Evolutionary conservation across 345 rosid species (phyloP).

Genomic region (Salix viminalis): DNA sequence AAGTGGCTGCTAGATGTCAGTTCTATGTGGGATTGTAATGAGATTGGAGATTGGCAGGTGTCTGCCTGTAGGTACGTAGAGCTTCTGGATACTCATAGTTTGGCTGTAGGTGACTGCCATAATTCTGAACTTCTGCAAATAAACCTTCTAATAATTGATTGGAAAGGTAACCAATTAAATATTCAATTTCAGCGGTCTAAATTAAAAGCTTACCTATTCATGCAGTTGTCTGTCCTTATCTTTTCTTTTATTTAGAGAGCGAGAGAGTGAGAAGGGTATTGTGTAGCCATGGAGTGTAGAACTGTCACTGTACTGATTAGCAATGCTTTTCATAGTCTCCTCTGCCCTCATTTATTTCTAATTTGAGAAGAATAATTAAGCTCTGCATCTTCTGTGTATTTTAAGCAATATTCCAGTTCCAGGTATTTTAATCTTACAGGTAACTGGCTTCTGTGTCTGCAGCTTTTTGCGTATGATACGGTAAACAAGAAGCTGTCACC

Average conservation of each 20-base stretch:
- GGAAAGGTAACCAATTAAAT: too few relatives aligned
- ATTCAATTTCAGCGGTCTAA: neutral
- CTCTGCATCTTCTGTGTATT: neutral
- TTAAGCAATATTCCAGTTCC: neutral
- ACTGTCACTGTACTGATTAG: neutral
- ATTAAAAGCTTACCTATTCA: neutral
- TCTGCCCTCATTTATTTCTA: neutral
- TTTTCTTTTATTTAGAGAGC: neutral
- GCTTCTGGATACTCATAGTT: neutral
- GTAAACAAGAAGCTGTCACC: constrained; percentile 75
- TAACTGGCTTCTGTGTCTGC: constrained; percentile 15
- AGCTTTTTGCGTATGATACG: constrained; percentile 89
- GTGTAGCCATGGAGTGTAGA: neutral
- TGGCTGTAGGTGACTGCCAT: neutral
- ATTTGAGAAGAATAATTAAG: neutral
- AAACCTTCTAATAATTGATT: too few relatives aligned
- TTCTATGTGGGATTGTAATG: neutral
- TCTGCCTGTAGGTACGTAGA: neutral
- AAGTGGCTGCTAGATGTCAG: neutral
- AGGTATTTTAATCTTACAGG: neutral
- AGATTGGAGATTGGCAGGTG: neutral
- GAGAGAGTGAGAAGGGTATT: too few relatives aligned
- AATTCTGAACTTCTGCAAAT: too few relatives aligned
- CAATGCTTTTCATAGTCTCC: neutral
- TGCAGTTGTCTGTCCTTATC: neutral